phyloP scores from a whole-genome alignment of 768 basidiomycete genomes.

The Xanthoconium stramineum region DNA sequence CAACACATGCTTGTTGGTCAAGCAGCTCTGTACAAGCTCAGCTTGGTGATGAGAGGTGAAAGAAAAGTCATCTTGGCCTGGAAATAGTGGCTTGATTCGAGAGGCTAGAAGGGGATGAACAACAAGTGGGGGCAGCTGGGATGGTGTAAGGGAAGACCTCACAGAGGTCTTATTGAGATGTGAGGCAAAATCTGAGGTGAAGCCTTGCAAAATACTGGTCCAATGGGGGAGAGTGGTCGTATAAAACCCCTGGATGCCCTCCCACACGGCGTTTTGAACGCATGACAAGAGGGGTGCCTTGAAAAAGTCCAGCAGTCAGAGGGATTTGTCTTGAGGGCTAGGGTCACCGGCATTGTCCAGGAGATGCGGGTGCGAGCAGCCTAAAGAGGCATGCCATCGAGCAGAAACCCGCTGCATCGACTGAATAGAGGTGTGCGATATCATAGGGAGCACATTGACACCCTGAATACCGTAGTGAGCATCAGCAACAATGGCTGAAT shows the following conservation, averaged over 20 bases:
- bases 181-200: not conserved
- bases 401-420: conserved; percentile 2
- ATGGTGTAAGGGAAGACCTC: not conserved
- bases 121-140: not conserved
- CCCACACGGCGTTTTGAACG: not conserved
- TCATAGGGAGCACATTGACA: not conserved
- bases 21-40: conserved; percentile 8
- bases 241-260: not conserved
- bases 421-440: not conserved
- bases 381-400: not conserved
- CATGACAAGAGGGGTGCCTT: not conserved
- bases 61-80: fast-evolving
- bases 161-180: no score
- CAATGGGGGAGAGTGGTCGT: not conserved
- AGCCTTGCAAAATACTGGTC: not conserved
- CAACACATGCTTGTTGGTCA: conserved; percentile 2
- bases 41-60: conserved; percentile 8
- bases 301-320: not conserved
- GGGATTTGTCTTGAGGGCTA: no score
- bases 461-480: conserved; percentile 2
- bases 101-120: not conserved
- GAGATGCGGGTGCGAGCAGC: not conserved
- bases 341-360: no score
- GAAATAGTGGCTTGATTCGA: not conserved
- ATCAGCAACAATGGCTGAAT: not conserved